Evolutionary conservation across 306 rosid species (phyloP).

Genomic region (Citrullus colocynthis): DNA sequence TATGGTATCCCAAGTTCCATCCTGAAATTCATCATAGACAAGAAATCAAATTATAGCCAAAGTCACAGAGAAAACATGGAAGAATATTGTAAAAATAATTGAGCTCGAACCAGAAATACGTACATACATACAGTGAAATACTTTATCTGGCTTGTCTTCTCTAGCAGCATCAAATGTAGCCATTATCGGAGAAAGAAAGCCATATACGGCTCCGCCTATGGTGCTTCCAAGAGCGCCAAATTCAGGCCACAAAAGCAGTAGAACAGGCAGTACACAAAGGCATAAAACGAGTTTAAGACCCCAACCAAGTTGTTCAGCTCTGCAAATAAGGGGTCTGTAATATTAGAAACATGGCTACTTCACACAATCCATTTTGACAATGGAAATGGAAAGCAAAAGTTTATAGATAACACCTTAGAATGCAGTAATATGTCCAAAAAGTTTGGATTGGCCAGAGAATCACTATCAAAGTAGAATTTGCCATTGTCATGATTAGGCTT

Average conservation of each 20-base stretch:
- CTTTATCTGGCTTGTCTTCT: conserved; percentile 55
- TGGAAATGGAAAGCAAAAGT: neutral
- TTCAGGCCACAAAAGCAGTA: conserved; percentile 52
- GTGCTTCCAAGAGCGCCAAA: conserved; percentile 66
- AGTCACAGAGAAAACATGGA: conserved; percentile 2
- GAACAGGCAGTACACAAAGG: conserved; percentile 45
- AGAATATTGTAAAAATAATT: neutral
- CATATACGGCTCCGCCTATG: conserved; percentile 68
- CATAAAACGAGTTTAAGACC: conserved; percentile 56
- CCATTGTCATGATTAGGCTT: conserved; percentile 57
- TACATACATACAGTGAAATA: conserved; percentile 67
- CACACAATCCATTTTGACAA: neutral
- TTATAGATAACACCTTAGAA: conserved; percentile 42
- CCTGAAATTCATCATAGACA: conserved; percentile 31
- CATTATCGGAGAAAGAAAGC: conserved; percentile 58
- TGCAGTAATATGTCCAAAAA: conserved; percentile 60
- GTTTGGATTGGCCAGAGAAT: conserved; percentile 72
- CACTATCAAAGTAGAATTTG: conserved; percentile 53
- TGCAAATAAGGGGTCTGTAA: conserved; percentile 7
- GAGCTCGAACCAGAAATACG: conserved; percentile 13
- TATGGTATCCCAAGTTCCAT: conserved; percentile 68
- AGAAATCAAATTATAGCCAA: conserved; percentile 2
- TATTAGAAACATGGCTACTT: neutral
- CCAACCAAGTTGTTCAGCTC: conserved; percentile 67
- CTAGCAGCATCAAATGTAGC: conserved; percentile 77